Conservation (phyloP, 2,329 filamentous ascomycete species). For the Hypoxylon sp. region DNA sequence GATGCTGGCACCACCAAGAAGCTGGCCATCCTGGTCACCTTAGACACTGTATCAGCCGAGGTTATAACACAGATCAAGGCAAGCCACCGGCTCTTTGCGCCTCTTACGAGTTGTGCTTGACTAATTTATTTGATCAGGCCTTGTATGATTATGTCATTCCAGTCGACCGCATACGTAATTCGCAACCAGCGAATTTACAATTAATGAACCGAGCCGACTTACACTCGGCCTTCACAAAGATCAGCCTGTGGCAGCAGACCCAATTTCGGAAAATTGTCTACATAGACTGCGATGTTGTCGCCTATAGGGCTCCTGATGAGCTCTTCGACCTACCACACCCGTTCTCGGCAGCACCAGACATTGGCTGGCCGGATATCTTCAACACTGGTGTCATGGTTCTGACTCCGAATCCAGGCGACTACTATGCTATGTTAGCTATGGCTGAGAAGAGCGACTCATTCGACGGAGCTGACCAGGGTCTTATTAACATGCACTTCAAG, state of each 20-base stretch:
- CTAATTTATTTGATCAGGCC: slow-evolving; percentile 65
- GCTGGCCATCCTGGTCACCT: slow-evolving; percentile 86
- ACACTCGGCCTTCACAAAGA: slow-evolving; percentile 95
- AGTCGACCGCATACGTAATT: slow-evolving; percentile 83
- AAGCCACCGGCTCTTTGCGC: slow-evolving; percentile 47
- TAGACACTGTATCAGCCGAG: slow-evolving; percentile 81
- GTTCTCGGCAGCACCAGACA: slow-evolving; percentile 86
- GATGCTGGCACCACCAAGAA: slow-evolving; percentile 91
- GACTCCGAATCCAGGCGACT: slow-evolving; percentile 87
- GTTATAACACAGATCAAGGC: slow-evolving; percentile 86
- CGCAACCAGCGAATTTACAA: slow-evolving; percentile 83
- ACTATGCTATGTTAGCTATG: slow-evolving; percentile 86
- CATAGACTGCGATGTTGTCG: slow-evolving; percentile 94
- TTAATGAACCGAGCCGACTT: slow-evolving; percentile 94
- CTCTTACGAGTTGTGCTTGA: slow-evolving; percentile 7
- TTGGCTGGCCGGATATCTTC: slow-evolving; percentile 98
- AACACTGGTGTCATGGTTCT: slow-evolving; percentile 98
- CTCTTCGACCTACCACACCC: slow-evolving; percentile 77
- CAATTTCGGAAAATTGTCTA: slow-evolving; percentile 96
- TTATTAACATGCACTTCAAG: slow-evolving; percentile 95
- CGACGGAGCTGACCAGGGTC: slow-evolving; percentile 95
- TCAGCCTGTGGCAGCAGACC: slow-evolving; percentile 90
- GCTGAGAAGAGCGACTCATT: slow-evolving; percentile 92
- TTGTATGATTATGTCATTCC: slow-evolving; percentile 92
- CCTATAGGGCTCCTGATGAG: slow-evolving; percentile 91